Evolutionary conservation across 2,329 filamentous ascomycete genomes (phyloP).

Genomic region (Colletotrichum somersetense): DNA sequence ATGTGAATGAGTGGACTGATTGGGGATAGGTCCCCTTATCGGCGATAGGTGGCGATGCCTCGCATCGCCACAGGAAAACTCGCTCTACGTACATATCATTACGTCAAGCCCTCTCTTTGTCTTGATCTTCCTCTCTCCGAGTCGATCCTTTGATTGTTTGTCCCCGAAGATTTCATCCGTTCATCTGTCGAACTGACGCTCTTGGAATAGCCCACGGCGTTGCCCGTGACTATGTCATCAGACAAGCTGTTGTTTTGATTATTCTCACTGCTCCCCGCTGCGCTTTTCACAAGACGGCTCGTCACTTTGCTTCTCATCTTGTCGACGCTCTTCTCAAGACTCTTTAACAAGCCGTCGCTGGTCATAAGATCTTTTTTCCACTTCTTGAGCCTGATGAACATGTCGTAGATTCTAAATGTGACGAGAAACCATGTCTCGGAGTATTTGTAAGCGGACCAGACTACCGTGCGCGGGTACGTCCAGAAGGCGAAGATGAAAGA

Average conservation of each 20-base stretch:
- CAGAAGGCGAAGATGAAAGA: constrained; percentile 41
- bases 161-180: background rate
- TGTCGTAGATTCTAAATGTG: background rate
- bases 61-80: too few species aligned
- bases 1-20: too few species aligned
- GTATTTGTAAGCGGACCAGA: constrained; percentile 12
- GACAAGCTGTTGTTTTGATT: background rate
- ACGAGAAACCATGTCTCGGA: constrained; percentile 2
- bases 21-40: too few species aligned
- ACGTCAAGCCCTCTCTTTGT: too few species aligned
- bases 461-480: constrained; percentile 7
- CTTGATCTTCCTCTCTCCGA: background rate
- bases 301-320: constrained; percentile 3
- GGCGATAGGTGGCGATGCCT: too few species aligned
- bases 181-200: background rate
- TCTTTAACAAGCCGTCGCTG: background rate
- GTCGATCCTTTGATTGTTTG: too few species aligned
- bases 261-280: background rate
- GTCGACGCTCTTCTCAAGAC: background rate
- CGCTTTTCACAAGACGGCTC: background rate
- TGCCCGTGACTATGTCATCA: background rate
- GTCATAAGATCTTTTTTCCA: background rate
- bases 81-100: too few species aligned
- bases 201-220: background rate
- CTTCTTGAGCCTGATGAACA: background rate